Percentiles rank a stretch among this genome's conserved stretches.
These are phyloP conservation scores for Austroboletus niveus DNA, from an alignment of 1,284 basidiomycete genomes.

Conservation along the genomic window DNA sequence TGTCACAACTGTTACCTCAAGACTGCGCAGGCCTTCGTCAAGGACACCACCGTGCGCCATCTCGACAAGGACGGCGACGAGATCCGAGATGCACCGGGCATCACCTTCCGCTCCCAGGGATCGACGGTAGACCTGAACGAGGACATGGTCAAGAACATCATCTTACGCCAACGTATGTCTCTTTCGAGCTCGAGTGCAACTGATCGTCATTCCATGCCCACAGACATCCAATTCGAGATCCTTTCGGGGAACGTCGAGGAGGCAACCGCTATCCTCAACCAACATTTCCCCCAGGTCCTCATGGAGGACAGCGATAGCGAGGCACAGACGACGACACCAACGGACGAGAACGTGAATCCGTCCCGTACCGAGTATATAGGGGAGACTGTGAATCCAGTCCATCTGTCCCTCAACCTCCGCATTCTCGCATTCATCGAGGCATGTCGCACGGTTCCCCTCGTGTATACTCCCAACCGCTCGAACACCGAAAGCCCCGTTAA, in stretches of 20 bases:
- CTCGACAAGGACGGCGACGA: constrained; percentile 71
- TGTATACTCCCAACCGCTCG: constrained; percentile 30
- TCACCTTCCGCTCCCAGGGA: constrained; percentile 8
- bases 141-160: constrained; percentile 45
- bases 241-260: constrained; percentile 68
- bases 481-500: constrained; percentile 4
- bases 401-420: constrained; percentile 78
- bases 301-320: constrained; percentile 26
- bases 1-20: constrained; percentile 69
- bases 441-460: constrained; percentile 67
- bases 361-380: constrained; percentile 46
- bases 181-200: neutral
- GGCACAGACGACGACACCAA: neutral
- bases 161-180: constrained; percentile 56
- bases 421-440: constrained; percentile 83
- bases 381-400: constrained; percentile 64
- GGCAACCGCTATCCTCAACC: constrained; percentile 63
- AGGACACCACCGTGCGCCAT: constrained; percentile 59
- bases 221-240: constrained; percentile 67
- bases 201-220: neutral
- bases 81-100: constrained; percentile 28
- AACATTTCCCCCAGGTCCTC: constrained; percentile 70
- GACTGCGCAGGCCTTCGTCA: constrained; percentile 69
- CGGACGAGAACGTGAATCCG: constrained; percentile 27
- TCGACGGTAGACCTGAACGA: constrained; percentile 38